Evolutionary conservation across 1,139 yeast genomes (phyloP).

Genomic region (Sugiyamaella grinbergsii): DNA sequence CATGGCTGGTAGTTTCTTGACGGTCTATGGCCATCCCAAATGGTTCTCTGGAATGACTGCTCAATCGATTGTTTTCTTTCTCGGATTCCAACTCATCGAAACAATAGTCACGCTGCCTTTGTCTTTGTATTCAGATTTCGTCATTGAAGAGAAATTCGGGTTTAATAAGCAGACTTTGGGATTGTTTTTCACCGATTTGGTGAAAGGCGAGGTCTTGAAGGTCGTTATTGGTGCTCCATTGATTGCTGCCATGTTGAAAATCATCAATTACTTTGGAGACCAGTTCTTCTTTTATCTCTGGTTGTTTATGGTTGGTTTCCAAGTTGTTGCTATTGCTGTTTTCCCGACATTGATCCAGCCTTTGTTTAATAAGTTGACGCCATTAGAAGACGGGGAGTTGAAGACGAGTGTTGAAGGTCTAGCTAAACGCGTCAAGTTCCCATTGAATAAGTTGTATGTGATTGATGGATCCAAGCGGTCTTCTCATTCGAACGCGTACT

Average conservation of each 20-base stretch:
- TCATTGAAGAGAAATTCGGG: slow-evolving; percentile 88
- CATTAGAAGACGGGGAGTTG: slow-evolving; percentile 87
- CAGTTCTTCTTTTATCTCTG: slow-evolving; percentile 78
- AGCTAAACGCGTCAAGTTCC: slow-evolving; percentile 77
- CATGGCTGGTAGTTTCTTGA: slow-evolving; percentile 50
- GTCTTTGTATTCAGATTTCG: slow-evolving; percentile 76
- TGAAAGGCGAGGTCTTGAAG: slow-evolving; percentile 61
- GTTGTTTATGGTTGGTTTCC: slow-evolving; percentile 68
- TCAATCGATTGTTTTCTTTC: slow-evolving; percentile 67
- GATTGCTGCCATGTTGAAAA: slow-evolving; percentile 72
- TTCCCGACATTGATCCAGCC: slow-evolving; percentile 88
- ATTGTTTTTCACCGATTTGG: slow-evolving; percentile 69
- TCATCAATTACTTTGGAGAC: slow-evolving; percentile 78
- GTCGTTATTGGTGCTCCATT: slow-evolving; percentile 70
- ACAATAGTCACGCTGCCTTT: slow-evolving; percentile 64
- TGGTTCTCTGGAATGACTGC: slow-evolving; percentile 42
- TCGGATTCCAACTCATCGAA: slow-evolving; percentile 52
- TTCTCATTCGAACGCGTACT: slow-evolving; percentile 94
- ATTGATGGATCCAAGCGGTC: slow-evolving; percentile 96
- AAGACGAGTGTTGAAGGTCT: slow-evolving; percentile 77
- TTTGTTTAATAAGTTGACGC: slow-evolving; percentile 84
- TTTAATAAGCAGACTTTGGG: slow-evolving; percentile 80
- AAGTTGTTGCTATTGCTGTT: slow-evolving; percentile 67
- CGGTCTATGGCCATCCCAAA: slow-evolving; percentile 38
- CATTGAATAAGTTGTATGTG: slow-evolving; percentile 79